Evolutionary conservation across 2,329 filamentous ascomycete genomes (phyloP), one percentile per base, ranked within the genome.

Genomic region (Aspergillus phoenicis): DNA sequence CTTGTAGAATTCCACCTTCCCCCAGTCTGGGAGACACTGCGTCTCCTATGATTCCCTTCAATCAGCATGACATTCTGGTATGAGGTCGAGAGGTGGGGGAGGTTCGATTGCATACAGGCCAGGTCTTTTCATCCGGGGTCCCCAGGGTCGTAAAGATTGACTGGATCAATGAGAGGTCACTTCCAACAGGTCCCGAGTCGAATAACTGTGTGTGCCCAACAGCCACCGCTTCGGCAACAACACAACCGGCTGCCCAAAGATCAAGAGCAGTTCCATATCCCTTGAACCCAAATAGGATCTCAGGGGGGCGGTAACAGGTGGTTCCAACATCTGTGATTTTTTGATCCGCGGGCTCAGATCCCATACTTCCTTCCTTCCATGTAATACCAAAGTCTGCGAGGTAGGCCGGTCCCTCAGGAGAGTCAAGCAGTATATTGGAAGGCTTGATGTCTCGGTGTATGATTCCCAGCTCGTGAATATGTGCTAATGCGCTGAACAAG

Each of bases 301-400:
- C 96, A 0, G 95, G 95, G 0, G 94, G 86, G 20, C 96, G 87
- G 77, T 99, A 99, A 52, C 90, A 87, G 0, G 93, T 94, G 1
- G 94, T 98, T 38, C 95, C 95, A 26, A 99, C 91, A 73, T 99
- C 96, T 7, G 95, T 89, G 56, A 97, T 90, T 77, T 98, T 98
- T 58, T 82, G 70, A 57, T 86, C 74, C 8, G 81, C 71, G 1
- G 86, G 81, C 73, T 99, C 95, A 13, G 85, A 84, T 3, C 79
- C 77, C 5, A 76, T 65, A 22, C 81, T 77, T 10, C 82, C 75
- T 2, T 89, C 85, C 66, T 89, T 87, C 93, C 93, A 97, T 8
- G 93, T 87, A 41, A 95, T 96, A 54, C 95, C 94, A 78, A 99
- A 98, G 75, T 99, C 95, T 38, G 91, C 87, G 2, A 99, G 83